A percentile compares a stretch with the other conserved stretches of the same genome.
Evolutionary conservation across 2,329 filamentous ascomycete genomes (phyloP).

Genomic region (Fusarium nematophilum): DNA sequence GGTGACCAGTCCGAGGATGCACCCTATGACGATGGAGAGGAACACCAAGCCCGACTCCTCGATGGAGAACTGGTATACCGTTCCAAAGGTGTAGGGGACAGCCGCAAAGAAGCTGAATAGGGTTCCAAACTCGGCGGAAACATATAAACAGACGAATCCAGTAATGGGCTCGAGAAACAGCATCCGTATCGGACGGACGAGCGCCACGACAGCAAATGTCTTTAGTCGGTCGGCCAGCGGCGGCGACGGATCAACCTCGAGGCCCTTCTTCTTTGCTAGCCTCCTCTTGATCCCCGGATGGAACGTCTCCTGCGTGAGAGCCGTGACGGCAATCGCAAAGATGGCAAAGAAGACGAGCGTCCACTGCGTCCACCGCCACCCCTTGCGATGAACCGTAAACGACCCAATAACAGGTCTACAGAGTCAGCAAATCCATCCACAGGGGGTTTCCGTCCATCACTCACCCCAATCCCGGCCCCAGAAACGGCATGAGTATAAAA

Average conservation of each 20-base stretch:
- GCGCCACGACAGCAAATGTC: slow-evolving; percentile 54
- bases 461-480: slow-evolving; percentile 64
- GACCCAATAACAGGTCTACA: slow-evolving; percentile 61
- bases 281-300: slow-evolving; percentile 61
- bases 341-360: slow-evolving; percentile 59
- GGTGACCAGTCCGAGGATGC: slow-evolving; percentile 55
- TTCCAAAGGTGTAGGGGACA: slow-evolving; percentile 60
- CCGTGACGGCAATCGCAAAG: slow-evolving; percentile 49
- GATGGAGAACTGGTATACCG: slow-evolving; percentile 57
- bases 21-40: slow-evolving; percentile 58
- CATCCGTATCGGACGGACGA: slow-evolving; percentile 67
- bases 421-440: neutral
- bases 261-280: slow-evolving; percentile 50
- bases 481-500: slow-evolving; percentile 63
- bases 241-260: slow-evolving; percentile 38
- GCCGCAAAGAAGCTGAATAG: slow-evolving; percentile 65
- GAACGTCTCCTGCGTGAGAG: slow-evolving; percentile 66
- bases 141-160: slow-evolving; percentile 63
- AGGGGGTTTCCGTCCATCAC: slow-evolving; percentile 22
- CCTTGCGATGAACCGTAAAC: slow-evolving; percentile 57
- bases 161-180: slow-evolving; percentile 73
- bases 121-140: slow-evolving; percentile 62
- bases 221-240: slow-evolving; percentile 42
- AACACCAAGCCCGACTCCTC: slow-evolving; percentile 59
- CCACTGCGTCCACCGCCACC: slow-evolving; percentile 67